Evolutionary conservation across 345 rosid genomes (phyloP).

Genomic region (Cardamine occulta): DNA sequence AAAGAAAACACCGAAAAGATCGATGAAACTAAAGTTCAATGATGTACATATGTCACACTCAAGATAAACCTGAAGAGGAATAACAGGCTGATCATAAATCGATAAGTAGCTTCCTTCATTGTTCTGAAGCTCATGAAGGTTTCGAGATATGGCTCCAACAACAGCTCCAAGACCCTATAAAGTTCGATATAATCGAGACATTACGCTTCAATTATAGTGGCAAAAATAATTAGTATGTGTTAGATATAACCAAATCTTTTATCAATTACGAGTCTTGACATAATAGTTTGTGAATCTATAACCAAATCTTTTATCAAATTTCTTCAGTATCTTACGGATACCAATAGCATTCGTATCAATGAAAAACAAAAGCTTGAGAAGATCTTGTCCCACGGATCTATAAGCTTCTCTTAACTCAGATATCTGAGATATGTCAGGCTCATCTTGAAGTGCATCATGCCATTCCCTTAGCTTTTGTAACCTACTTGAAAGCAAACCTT

Average conservation of each 20-base stretch:
- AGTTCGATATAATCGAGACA: constrained; percentile 6
- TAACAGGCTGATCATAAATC: constrained; percentile 81
- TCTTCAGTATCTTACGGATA: constrained; percentile 89
- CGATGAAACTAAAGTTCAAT: constrained; percentile 7
- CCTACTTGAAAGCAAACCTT: constrained; percentile 86
- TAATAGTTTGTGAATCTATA: constrained; percentile 87
- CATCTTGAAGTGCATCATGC: constrained; percentile 66
- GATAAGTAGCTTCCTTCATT: constrained; percentile 92
- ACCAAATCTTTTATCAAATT: constrained; percentile 90
- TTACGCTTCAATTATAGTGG: neutral
- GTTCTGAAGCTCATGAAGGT: constrained; percentile 94
- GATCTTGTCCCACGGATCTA: constrained; percentile 78
- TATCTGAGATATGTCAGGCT: constrained; percentile 65
- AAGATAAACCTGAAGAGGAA: constrained; percentile 71
- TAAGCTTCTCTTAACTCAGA: constrained; percentile 71
- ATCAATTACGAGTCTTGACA: constrained; percentile 95
- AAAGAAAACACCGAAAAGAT: neutral
- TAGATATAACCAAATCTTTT: constrained; percentile 79
- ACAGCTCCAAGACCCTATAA: constrained; percentile 95
- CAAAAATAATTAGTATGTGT: neutral
- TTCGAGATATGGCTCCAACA: constrained; percentile 93
- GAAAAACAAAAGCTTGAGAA: constrained; percentile 76
- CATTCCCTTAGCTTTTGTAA: constrained; percentile 69
- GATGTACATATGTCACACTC: constrained; percentile 3
- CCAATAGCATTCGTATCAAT: constrained; percentile 87